Percentiles rank a stretch among this genome's conserved stretches.
phyloP scores from a whole-genome alignment of 148 eudicot species.

The Rhododendron kiyosumense region DNA sequence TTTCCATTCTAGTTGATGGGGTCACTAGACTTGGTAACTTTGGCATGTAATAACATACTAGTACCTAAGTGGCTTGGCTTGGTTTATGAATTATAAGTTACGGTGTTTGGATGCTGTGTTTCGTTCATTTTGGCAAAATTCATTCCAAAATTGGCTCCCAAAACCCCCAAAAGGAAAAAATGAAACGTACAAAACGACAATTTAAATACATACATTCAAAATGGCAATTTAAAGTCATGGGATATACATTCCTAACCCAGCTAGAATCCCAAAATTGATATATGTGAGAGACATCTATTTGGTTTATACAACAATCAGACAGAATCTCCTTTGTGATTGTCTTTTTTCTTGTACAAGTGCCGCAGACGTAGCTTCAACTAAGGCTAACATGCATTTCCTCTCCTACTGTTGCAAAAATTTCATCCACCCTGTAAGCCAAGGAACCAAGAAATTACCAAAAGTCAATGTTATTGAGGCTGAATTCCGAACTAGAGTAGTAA shows the following conservation, averaged over 20 bases:
- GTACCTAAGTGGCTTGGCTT: no score
- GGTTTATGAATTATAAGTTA: no score
- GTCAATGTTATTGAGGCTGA: neutral
- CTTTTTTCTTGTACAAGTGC: no score
- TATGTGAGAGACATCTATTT: neutral
- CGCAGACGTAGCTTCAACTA: constrained; percentile 7
- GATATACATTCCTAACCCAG: no score
- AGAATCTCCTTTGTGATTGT: no score
- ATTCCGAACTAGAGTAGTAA: neutral
- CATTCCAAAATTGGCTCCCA: neutral
- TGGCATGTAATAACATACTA: no score
- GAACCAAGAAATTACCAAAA: constrained; percentile 4
- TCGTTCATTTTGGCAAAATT: no score
- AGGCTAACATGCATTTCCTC: constrained; percentile 55
- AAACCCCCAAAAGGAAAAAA: neutral
- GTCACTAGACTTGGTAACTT: no score
- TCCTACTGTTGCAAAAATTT: constrained; percentile 51
- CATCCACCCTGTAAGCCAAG: constrained; percentile 60
- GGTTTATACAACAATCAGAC: neutral
- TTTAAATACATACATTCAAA: neutral
- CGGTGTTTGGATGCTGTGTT: no score
- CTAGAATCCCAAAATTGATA: neutral
- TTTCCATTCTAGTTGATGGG: no score
- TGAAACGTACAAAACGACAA: neutral
- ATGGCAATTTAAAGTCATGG: no score